Evolutionary conservation across 768 basidiomycete species (phyloP), one percentile per base, ranked within the genome.

Genomic region (Suillus plorans): DNA sequence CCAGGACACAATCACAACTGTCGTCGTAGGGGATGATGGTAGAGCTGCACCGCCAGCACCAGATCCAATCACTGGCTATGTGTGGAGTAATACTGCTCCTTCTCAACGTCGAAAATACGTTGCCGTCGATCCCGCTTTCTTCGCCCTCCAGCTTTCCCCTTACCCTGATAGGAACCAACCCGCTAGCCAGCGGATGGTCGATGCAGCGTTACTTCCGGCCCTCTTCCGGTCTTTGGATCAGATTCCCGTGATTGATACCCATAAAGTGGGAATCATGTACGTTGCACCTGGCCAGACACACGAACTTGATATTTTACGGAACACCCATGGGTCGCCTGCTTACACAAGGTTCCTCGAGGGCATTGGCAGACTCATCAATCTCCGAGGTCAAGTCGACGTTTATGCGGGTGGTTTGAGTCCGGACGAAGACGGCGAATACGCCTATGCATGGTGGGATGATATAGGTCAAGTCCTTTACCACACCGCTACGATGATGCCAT

Each of bases 391-490:
- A 75, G 83, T 90, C 12, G 95, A 97, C 72, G 88, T 99, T 20
- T 97, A 96, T 74, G 91, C 92, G 3, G 97, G 96, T 9, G 94
- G 95, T 4, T 83, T 99, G 31, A 90, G 95, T 72, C 88, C 94
- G 9, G 92, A 95, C 66, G 87, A 91, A 70, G 95, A 99, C 71
- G 97, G 97, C 16, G 92, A 95, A 76, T 97, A 96, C 72, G 94
- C 97, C 0, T 99, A 99, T 73, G 95, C 96, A 0, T 99, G 97
- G 96, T 97, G 96, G 94, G 95, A 99, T 75, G 95, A 98, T 71
- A 95, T 98, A 59, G 89, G 91, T 5, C 96, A 99, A 73, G 87
- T 97, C 66, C 84, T 98, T 62, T 99, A 92, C 74, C 97, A 99
- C 76, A 91, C 95, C 3, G 92, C 97, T 10, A 99, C 97, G 2